Evolutionary conservation across 2,329 filamentous ascomycete genomes (phyloP).

Genomic region (Orbilia ellipsospora): DNA sequence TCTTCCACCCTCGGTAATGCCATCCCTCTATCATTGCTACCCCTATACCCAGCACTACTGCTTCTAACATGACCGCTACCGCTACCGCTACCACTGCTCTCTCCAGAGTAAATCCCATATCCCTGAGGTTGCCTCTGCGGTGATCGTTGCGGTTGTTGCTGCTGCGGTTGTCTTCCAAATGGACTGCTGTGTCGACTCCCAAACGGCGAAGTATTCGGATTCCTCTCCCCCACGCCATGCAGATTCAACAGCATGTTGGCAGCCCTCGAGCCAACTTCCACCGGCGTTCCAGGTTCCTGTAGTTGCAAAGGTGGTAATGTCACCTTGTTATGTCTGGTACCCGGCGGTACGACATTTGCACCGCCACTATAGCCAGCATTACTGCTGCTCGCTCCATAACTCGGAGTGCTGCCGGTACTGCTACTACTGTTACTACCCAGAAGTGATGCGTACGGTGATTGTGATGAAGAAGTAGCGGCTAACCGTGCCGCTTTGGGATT

Average conservation of each 20-base stretch:
- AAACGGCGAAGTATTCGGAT: constrained; percentile 26
- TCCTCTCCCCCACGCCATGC: constrained; percentile 39
- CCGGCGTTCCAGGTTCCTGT: constrained; percentile 7
- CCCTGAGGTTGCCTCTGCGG: constrained; percentile 28
- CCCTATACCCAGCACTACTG: constrained; percentile 13
- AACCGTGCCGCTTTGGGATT: constrained; percentile 40
- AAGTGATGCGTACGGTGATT: not conserved
- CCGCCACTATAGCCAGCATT: not conserved
- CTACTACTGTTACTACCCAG: constrained; percentile 11
- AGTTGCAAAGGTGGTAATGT: constrained; percentile 33
- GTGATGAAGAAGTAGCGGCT: constrained; percentile 18
- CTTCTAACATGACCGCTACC: constrained; percentile 4
- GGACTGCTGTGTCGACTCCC: constrained; percentile 45
- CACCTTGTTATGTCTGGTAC: constrained; percentile 20
- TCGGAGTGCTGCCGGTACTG: constrained; percentile 1
- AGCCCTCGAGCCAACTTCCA: constrained; percentile 27
- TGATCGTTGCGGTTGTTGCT: constrained; percentile 24
- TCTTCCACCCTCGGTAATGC: constrained; percentile 40
- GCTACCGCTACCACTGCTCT: constrained; percentile 5
- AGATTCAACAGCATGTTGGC: constrained; percentile 52
- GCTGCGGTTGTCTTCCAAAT: constrained; percentile 23
- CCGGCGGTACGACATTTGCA: constrained; percentile 24
- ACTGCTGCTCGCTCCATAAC: constrained; percentile 4
- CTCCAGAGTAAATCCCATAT: constrained; percentile 14
- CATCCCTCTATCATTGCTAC: constrained; percentile 32